Base-by-base conservation (phyloP, 805 yeast genomes). In the Metschnikowia dekortorum region DNA sequence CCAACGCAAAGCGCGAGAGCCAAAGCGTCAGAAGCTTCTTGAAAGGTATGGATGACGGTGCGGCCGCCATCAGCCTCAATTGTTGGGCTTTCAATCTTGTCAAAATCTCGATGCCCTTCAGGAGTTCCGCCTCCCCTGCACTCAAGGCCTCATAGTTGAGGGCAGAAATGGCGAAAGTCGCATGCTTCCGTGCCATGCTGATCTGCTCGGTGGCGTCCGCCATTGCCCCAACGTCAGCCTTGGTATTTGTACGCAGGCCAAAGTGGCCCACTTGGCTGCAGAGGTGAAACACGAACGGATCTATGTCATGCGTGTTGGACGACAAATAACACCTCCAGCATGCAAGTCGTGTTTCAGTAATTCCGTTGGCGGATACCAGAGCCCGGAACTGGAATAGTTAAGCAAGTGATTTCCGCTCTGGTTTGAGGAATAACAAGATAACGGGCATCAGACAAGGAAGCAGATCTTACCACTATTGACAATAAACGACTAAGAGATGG, bases 131-230 rank as follows among this genome's bases (percentile, higher is more conserved):
- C 39, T 82, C 80, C 2, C 92, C 92, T 0, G 92, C 87, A 2
- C 64, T 75, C 34, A 80, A 67, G 58, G 87, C 95, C 53, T 87
- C 92, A 62, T 85, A 87, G 61, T 85, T 85, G 61, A 87, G 71
- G 0, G 95, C 94, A 49, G 89, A 83, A 6, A 85, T 81, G 1
- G 90, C 92, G 63, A 83, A 87, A 61, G 81, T 85, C 32, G 91
- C 87, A 52, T 76, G 78, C 57, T 82, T 85, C 60, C 86, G 92
- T 1, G 84, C 81, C 57, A 76, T 72, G 8, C 80, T 61, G 18
- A 85, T 81, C 42, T 75, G 69, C 48, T 80, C 87, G 22, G 83
- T 78, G 13, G 74, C 71, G 50, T 78, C 76, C 60, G 86, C 64
- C 49, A 85, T 78, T 14, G 70, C 61, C n/a, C 67, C 59, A 13